phyloP scores from a whole-genome alignment of 805 yeast species.

The Kurtzmaniella fragi region DNA sequence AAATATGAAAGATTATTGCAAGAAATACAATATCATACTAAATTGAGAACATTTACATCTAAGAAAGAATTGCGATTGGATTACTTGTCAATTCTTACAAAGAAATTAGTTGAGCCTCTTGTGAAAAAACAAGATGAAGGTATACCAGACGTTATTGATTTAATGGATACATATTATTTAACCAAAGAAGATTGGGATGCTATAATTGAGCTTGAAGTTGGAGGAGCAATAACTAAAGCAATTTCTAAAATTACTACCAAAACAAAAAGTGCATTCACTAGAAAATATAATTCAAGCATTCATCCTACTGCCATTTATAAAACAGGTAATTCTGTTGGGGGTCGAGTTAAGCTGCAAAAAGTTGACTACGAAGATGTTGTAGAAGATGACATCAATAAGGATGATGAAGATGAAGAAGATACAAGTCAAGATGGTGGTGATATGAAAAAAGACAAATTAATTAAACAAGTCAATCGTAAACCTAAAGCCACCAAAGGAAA shows the following conservation, averaged over 20 bases:
- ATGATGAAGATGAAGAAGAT: constrained; percentile 39
- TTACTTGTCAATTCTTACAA: constrained; percentile 62
- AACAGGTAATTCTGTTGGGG: constrained; percentile 58
- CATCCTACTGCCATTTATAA: constrained; percentile 86
- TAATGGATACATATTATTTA: constrained; percentile 80
- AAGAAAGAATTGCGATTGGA: constrained; percentile 70
- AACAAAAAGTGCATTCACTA: constrained; percentile 82
- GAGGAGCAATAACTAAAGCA: constrained; percentile 37
- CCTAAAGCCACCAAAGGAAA: constrained; percentile 20
- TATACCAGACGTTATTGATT: constrained; percentile 56
- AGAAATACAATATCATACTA: constrained; percentile 83
- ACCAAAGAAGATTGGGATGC: constrained; percentile 92
- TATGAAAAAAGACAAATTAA: constrained; percentile 56
- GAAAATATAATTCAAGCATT: constrained; percentile 65
- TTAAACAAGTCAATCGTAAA: constrained; percentile 40
- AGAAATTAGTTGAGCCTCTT: constrained; percentile 57
- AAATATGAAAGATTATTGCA: constrained; percentile 77
- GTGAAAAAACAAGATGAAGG: constrained; percentile 54
- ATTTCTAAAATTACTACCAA: constrained; percentile 66
- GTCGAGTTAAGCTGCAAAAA: constrained; percentile 21
- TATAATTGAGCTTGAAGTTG: constrained; percentile 78
- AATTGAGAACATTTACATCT: constrained; percentile 74
- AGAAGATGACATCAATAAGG: constrained; percentile 49
- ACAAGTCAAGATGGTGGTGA: constrained; percentile 44
- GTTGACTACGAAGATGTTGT: constrained; percentile 74